Evolutionary conservation across 2,329 filamentous ascomycete species (phyloP).

Genomic region (Ambrosiella cleistominuta): DNA sequence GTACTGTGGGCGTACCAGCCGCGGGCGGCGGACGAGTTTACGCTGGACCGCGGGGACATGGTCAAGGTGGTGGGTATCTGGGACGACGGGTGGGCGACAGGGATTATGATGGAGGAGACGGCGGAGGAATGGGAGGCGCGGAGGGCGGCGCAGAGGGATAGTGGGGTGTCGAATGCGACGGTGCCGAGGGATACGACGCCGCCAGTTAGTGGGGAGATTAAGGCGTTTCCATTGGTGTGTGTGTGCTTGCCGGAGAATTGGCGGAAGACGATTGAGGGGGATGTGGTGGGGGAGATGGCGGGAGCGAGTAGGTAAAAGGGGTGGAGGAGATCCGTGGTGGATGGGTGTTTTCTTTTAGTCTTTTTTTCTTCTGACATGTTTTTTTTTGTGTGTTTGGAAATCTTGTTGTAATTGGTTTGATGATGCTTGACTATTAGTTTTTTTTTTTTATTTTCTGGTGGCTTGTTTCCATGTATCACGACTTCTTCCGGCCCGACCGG

Average conservation of each 20-base stretch:
- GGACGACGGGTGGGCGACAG: slow-evolving; percentile 98
- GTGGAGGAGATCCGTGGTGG: no score
- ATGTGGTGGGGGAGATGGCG: slow-evolving; percentile 49
- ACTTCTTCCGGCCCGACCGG: background rate
- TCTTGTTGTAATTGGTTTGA: no score
- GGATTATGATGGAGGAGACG: slow-evolving; percentile 61
- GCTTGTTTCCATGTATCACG: background rate
- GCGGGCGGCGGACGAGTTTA: slow-evolving; percentile 80
- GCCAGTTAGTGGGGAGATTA: slow-evolving; percentile 63
- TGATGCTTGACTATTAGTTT: no score
- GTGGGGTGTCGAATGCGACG: slow-evolving; percentile 74
- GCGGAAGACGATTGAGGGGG: slow-evolving; percentile 90
- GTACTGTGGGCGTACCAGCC: slow-evolving; percentile 95
- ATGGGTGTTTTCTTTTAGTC: no score
- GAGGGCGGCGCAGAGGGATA: slow-evolving; percentile 68
- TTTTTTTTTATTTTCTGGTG: no score
- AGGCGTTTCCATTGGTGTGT: slow-evolving; percentile 92
- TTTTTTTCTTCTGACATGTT: no score
- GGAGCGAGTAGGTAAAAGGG: no score
- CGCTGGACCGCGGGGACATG: slow-evolving; percentile 90
- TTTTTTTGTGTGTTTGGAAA: no score
- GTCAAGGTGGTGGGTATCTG: slow-evolving; percentile 95
- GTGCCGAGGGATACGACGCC: slow-evolving; percentile 43
- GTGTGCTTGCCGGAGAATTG: slow-evolving; percentile 91
- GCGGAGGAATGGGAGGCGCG: slow-evolving; percentile 79